Evolutionary conservation across 345 rosid genomes (phyloP).

Genomic region (Mallotus nudiflorus): DNA sequence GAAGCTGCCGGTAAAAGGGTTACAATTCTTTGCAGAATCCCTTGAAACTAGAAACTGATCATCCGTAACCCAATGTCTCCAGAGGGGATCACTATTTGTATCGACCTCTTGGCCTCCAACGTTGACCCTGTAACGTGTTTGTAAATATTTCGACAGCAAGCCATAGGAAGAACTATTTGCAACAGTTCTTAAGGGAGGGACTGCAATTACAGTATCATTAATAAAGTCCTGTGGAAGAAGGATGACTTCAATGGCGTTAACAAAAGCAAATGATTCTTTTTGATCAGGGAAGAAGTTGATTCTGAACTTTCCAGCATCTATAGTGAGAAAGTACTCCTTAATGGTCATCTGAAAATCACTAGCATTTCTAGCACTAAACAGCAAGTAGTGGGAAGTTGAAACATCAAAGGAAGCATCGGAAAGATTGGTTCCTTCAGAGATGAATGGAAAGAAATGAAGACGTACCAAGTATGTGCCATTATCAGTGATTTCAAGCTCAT

Average conservation of each 20-base stretch:
- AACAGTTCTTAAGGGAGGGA: neutral
- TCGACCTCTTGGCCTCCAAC: neutral
- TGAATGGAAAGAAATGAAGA: constrained; percentile 40
- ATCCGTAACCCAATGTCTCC: constrained; percentile 8
- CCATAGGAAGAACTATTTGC: neutral
- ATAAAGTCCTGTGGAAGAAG: neutral
- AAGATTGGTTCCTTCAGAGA: constrained; percentile 21
- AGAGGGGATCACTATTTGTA: neutral
- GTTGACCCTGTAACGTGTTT: constrained; percentile 11
- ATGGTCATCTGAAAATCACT: constrained; percentile 10
- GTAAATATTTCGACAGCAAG: constrained; percentile 1
- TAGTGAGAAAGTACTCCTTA: constrained; percentile 48
- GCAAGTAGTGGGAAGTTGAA: constrained; percentile 19
- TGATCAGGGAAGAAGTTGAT: neutral
- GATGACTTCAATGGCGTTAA: constrained; percentile 18
- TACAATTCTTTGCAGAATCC: neutral
- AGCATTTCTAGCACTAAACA: constrained; percentile 24
- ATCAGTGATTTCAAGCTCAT: constrained; percentile 29
- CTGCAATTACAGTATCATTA: neutral
- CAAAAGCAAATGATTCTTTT: constrained; percentile 8
- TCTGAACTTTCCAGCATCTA: neutral
- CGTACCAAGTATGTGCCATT: constrained; percentile 47
- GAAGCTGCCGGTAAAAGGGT: neutral
- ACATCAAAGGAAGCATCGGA: constrained; percentile 40
- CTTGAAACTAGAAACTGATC: neutral